These are phyloP conservation scores for Trichoderma guizhouense DNA, from an alignment of 2,329 filamentous ascomycete genomes.

Conservation along the genomic window DNA sequence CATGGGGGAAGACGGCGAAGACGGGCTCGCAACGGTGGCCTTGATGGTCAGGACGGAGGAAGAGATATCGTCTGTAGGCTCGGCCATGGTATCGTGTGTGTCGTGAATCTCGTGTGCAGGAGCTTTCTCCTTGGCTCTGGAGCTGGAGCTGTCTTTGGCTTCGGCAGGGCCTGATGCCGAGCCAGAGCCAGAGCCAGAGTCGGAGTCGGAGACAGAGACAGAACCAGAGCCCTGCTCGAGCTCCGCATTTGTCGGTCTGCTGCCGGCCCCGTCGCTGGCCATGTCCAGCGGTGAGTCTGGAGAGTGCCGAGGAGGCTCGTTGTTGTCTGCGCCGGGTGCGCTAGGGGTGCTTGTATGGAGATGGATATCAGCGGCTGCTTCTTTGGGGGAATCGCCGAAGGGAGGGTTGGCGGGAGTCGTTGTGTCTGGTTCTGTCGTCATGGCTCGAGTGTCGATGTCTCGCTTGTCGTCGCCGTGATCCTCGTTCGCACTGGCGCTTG, in stretches of 20 bases:
- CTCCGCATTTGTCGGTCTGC: constrained; percentile 9
- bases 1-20: constrained; percentile 34
- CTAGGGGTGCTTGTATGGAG: background rate
- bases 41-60: constrained; percentile 50
- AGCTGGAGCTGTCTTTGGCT: background rate
- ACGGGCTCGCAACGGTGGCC: constrained; percentile 35
- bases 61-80: constrained; percentile 31
- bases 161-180: background rate
- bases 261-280: constrained; percentile 10
- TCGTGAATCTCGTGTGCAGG: background rate
- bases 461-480: background rate
- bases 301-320: background rate
- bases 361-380: background rate
- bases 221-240: background rate
- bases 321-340: background rate
- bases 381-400: background rate
- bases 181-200: background rate
- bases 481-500: background rate
- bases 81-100: background rate
- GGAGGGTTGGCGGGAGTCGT: background rate
- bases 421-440: background rate
- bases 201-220: background rate
- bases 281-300: background rate
- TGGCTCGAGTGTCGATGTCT: background rate
- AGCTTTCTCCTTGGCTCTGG: background rate